Evolutionary conservation across 805 yeast species (phyloP), one percentile per base, ranked within the genome.

Genomic region (Komagataella ulmi): DNA sequence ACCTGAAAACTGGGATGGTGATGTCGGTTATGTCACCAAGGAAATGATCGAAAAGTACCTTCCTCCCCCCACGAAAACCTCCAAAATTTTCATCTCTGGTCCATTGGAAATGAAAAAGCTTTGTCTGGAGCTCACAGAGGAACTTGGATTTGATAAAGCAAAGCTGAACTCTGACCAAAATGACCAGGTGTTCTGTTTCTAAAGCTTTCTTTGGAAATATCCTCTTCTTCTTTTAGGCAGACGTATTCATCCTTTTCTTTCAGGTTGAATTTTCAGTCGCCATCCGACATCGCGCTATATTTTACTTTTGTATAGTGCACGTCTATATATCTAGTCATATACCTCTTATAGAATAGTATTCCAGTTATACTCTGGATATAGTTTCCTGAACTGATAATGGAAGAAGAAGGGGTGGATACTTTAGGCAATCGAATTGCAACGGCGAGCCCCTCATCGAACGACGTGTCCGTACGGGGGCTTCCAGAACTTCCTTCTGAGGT

Each of bases 41-140:
- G 83, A 81, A 50, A 69, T 79, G 69, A 70, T 82, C 56, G 61
- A 68, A 49, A 66, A 74, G 51, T 69, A 76, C 57, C 62, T 85
- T 58, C 89, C 90, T 14, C 54, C 55, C 18, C 71, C 79, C 2
- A 63, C 71, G 24, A 59, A 58, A 2, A 70, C 75, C n/a, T 74
- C 79, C 50, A 77, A 81, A 57, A 71, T 86, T 44, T 73, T 84
- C 53, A 72, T 85, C 45, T 85, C 90, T 68, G 95, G 95, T 10
- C 90, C 90, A 18, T 77, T 79, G 56, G 82, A 72, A 46, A 77
- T 86, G 86, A 82, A 80, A 59, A 73, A 72, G 55, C 60, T 64
- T 44, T 71, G 82, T 54, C 63, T 77, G 7, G 69, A 71, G 44
- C 69, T 72, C 50, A 72, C 87, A 14, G 69, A 69, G 47, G 80